These are phyloP conservation scores for Plasmodium coatneyi DNA, from an alignment of 169 alveolate genomes.

Conservation along the genomic window DNA sequence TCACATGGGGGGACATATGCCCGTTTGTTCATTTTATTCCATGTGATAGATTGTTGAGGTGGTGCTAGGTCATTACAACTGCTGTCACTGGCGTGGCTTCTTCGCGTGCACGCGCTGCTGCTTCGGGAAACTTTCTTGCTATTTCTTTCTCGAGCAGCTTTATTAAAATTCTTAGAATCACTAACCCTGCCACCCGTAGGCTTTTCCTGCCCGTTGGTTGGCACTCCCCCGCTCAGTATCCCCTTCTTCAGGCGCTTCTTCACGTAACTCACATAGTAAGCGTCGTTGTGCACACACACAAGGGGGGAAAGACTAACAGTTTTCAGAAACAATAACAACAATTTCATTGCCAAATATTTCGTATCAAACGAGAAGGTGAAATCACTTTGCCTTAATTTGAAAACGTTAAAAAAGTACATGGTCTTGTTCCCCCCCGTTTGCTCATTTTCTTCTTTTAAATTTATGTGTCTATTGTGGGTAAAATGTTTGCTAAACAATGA, in stretches of 20 bases:
- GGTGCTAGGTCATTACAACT: neutral
- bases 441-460: constrained; percentile 26
- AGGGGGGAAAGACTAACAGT: constrained; percentile 5
- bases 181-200: neutral
- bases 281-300: constrained; percentile 49
- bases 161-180: neutral
- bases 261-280: constrained; percentile 21
- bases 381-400: constrained; percentile 24
- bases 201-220: neutral
- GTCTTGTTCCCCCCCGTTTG: constrained; percentile 1
- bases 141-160: neutral
- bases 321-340: constrained; percentile 43
- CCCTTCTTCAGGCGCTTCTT: constrained; percentile 30
- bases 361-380: constrained; percentile 43
- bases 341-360: constrained; percentile 41
- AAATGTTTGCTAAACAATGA: constrained; percentile 46
- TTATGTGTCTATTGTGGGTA: constrained; percentile 5
- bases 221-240: neutral
- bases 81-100: neutral
- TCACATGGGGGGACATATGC: neutral
- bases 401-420: constrained; percentile 53
- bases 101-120: neutral
- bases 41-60: neutral
- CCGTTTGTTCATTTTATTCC: neutral
- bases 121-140: neutral